These are phyloP conservation scores for Endocladia muricata DNA, from an alignment of 31 red algal species.

Conservation along the genomic window DNA sequence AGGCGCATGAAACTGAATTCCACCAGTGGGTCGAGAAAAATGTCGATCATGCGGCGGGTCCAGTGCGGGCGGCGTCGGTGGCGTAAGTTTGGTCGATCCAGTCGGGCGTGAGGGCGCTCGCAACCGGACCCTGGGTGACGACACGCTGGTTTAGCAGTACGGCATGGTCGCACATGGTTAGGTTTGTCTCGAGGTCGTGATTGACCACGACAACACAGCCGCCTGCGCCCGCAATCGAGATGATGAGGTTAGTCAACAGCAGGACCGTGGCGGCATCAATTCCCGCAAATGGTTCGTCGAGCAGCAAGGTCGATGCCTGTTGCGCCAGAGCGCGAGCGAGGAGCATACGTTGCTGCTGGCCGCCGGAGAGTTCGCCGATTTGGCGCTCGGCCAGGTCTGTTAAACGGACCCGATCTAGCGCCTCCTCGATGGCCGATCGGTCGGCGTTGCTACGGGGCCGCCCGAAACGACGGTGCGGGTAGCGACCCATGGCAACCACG, in stretches of 20 bases:
- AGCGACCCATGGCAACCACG: not conserved
- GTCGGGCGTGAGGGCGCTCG: not conserved
- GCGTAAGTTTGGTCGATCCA: not conserved
- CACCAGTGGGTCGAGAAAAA: too few relatives aligned
- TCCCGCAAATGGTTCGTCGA: slow-evolving; percentile 77
- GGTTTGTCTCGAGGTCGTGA: not conserved
- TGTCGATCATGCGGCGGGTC: not conserved
- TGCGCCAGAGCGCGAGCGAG: slow-evolving; percentile 68
- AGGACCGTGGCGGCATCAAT: slow-evolving; percentile 54
- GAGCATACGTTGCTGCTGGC: slow-evolving; percentile 63
- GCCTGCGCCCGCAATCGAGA: not conserved
- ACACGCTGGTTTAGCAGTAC: slow-evolving; percentile 4
- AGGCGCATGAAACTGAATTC: not conserved
- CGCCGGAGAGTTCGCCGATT: slow-evolving; percentile 44
- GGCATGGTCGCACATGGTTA: not conserved
- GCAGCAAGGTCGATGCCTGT: slow-evolving; percentile 34
- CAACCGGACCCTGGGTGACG: slow-evolving; percentile 12
- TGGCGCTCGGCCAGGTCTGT: not conserved
- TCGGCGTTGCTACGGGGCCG: not conserved
- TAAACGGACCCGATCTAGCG: not conserved
- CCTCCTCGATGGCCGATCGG: not conserved
- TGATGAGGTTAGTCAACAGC: not conserved
- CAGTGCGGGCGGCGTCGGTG: too few relatives aligned
- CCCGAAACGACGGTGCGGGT: slow-evolving; percentile 29
- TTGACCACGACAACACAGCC: not conserved